Evolutionary conservation across 345 rosid species (phyloP), one percentile per base, ranked within the genome.

Genomic region (Camelina neglecta): DNA sequence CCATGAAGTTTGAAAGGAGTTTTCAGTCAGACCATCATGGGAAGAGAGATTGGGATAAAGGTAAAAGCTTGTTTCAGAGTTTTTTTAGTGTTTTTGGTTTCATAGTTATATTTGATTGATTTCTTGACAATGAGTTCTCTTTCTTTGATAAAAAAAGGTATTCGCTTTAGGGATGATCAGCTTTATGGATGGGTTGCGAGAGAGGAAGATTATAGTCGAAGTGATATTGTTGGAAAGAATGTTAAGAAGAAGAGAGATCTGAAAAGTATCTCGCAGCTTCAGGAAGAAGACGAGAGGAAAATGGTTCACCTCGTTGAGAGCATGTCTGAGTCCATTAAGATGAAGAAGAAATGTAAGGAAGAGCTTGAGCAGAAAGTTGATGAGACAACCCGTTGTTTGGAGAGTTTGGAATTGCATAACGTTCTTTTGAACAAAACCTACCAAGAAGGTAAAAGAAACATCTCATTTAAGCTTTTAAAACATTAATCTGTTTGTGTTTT

Each of bases 181-280:
- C 50, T 71, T 45, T 91, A 81, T 75, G 97, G 90, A 60, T 91
- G 98, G 98, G 72, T 89, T 63, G 93, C 92, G 7, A 60, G 88
- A 15, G 89, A 82, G 35, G 86, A 78, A 33, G 96, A 89, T 65
- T 93, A 75, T 59, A 1, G 78, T 41, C 48, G 78, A 6, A 60
- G 18, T 18, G 65, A 74, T 18, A 13, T 83, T 4, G 33, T 88
- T 48, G 89, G 90, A 65, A 75, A 83, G 31, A 66, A 78, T 61
- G 85, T 90, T 18, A 80, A 73, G 12, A 85, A 45, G 65, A 80
- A 81, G 33, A 87, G 95, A 47, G 89, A 91, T 67, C 57, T 91
- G 75, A 89, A 87, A 65, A 83, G 87, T 63, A 68, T 91, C 36
- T 75, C 83, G 0, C 83, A 61, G 21, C 77, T 75, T 71, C 73